phyloP scores from a whole-genome alignment of 345 rosid genomes.

The Camelina hispida region DNA sequence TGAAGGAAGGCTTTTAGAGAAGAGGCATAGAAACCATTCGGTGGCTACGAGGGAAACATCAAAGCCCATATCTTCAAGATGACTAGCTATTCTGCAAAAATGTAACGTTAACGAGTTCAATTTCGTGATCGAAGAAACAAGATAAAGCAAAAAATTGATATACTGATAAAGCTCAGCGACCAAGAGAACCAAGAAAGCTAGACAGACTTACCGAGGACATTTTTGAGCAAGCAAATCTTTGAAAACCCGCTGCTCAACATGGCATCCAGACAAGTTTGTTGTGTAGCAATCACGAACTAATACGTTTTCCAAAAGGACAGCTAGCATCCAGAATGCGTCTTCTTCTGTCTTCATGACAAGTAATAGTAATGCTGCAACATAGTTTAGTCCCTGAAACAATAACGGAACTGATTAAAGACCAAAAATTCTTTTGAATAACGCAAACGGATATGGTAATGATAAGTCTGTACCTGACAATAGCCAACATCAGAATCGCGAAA shows the following conservation, averaged over 20 bases:
- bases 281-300: conserved; percentile 96
- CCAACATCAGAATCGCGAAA: conserved; percentile 99
- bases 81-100: conserved; percentile 76
- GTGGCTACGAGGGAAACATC: conserved; percentile 99
- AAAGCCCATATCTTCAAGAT: conserved; percentile 88
- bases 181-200: conserved; percentile 8
- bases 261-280: conserved; percentile 92
- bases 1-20: conserved; percentile 98
- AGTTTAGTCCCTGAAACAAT: conserved; percentile 81
- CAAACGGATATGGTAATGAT: background rate
- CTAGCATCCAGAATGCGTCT: conserved; percentile 99
- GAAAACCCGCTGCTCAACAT: conserved; percentile 97
- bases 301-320: conserved; percentile 94
- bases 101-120: no score
- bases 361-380: conserved; percentile 89
- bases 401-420: conserved; percentile 19
- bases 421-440: background rate
- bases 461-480: conserved; percentile 84
- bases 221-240: conserved; percentile 86
- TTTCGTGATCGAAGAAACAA: background rate
- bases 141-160: background rate
- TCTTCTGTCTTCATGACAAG: conserved; percentile 99
- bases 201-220: conserved; percentile 69
- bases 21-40: conserved; percentile 99
- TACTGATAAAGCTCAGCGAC: background rate